A percentile compares a stretch with the other conserved stretches of the same genome.
These are phyloP conservation scores for Podospora comata DNA, from an alignment of 495 filamentous ascomycete genomes.

Conservation along the genomic window DNA sequence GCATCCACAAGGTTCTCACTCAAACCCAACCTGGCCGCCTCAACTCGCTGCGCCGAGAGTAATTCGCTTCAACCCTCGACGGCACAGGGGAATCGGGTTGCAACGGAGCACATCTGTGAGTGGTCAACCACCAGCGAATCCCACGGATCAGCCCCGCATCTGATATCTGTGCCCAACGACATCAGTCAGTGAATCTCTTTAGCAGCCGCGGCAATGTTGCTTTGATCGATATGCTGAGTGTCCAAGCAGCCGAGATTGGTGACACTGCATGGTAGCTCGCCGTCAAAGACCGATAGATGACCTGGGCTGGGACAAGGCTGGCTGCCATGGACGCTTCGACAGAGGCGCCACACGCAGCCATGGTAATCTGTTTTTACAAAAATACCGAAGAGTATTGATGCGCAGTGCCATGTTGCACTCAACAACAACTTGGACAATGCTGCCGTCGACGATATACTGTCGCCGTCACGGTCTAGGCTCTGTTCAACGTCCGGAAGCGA, in stretches of 20 bases:
- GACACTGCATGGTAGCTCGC: constrained; percentile 15
- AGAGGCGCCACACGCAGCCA: constrained; percentile 1
- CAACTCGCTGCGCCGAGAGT: background rate
- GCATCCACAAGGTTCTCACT: constrained; percentile 17
- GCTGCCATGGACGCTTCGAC: constrained; percentile 5
- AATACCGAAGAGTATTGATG: background rate
- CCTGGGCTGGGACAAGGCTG: constrained; percentile 4
- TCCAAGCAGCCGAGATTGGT: background rate
- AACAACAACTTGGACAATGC: background rate
- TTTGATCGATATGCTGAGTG: background rate
- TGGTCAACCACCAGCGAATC: background rate
- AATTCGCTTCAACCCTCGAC: constrained; percentile 1
- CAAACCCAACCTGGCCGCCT: constrained; percentile 1
- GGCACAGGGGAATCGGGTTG: constrained; percentile 11
- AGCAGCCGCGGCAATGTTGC: background rate
- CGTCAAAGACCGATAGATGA: constrained; percentile 7
- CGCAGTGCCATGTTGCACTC: no score
- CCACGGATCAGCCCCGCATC: constrained; percentile 7
- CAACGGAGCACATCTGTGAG: background rate
- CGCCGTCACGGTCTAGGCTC: background rate
- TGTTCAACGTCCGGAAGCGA: background rate
- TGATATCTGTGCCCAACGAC: constrained; percentile 13
- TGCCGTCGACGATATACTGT: background rate
- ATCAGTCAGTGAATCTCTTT: background rate
- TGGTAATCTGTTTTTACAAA: background rate